Conservation (phyloP, 805 yeast species). For the Ogataea zsoltii region DNA sequence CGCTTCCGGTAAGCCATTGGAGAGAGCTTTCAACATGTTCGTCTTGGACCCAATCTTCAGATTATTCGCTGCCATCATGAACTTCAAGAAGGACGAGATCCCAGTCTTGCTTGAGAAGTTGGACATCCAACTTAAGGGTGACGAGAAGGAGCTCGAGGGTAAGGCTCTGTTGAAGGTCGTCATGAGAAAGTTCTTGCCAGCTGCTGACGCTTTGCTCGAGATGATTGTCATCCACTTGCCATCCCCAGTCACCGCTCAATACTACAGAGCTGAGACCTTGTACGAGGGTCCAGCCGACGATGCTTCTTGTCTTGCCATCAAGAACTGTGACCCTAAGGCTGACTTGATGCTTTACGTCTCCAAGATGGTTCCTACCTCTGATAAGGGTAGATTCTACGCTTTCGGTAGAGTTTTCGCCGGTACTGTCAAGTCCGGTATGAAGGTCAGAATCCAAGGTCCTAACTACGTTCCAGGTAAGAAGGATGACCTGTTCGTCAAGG, state of each 20-base stretch:
- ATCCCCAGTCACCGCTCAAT: slow-evolving; percentile 99
- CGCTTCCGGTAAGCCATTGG: slow-evolving; percentile 92
- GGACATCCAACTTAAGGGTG: slow-evolving; percentile 90
- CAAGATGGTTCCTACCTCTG: slow-evolving; percentile 99
- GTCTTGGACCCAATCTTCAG: slow-evolving; percentile 98
- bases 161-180: slow-evolving; percentile 97
- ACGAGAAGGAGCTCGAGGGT: slow-evolving; percentile 98
- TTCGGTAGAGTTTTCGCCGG: slow-evolving; percentile 99
- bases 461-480: slow-evolving; percentile 98
- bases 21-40: slow-evolving; percentile 99
- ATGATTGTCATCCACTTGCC: slow-evolving; percentile 98
- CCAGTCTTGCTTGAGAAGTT: slow-evolving; percentile 89
- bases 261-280: slow-evolving; percentile 97
- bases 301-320: slow-evolving; percentile 86
- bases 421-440: slow-evolving; percentile 98
- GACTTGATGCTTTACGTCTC: slow-evolving; percentile 99
- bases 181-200: slow-evolving; percentile 99
- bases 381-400: slow-evolving; percentile 99
- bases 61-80: slow-evolving; percentile 95
- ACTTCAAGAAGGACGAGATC: slow-evolving; percentile 98
- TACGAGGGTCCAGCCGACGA: slow-evolving; percentile 99
- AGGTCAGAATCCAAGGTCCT: slow-evolving; percentile 99
- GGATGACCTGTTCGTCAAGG: slow-evolving; percentile 95
- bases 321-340: slow-evolving; percentile 97
- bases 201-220: slow-evolving; percentile 98